Percentiles rank a stretch among this genome's conserved stretches.
These are phyloP conservation scores for Lathyrus oleraceus DNA, from an alignment of 306 rosid species.

Conservation along the genomic window DNA sequence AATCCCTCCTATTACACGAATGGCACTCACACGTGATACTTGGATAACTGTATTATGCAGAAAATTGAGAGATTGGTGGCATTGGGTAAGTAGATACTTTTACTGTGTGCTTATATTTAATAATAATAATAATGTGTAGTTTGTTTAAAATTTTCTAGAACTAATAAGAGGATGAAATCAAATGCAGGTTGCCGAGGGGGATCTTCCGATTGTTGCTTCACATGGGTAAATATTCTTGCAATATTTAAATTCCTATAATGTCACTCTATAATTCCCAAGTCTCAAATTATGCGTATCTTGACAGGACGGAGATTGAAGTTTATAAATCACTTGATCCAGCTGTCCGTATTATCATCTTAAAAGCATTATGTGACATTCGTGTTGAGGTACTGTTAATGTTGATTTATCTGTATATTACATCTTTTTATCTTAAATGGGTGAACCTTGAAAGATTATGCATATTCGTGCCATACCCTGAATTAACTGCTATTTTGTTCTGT, in stretches of 20 bases:
- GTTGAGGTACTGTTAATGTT: constrained; percentile 70
- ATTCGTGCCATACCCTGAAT: constrained; percentile 14
- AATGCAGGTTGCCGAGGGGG: constrained; percentile 95
- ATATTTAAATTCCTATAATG: constrained; percentile 26
- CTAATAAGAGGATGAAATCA: constrained; percentile 38
- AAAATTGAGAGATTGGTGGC: constrained; percentile 99
- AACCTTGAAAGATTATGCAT: constrained; percentile 27
- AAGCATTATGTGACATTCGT: constrained; percentile 98
- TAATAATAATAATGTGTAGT: constrained; percentile 16
- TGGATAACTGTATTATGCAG: constrained; percentile 98
- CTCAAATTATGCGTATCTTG: constrained; percentile 40
- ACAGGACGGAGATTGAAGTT: constrained; percentile 80
- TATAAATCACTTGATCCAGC: constrained; percentile 92
- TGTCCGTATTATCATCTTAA: constrained; percentile 86
- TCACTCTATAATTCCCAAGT: constrained; percentile 40
- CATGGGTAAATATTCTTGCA: constrained; percentile 74
- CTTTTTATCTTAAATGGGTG: constrained; percentile 23
- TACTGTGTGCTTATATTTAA: constrained; percentile 36
- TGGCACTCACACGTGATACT: constrained; percentile 96
- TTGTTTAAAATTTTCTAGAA: constrained; percentile 32
- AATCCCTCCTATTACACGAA: constrained; percentile 93
- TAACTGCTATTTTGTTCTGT: constrained; percentile 2
- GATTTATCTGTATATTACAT: constrained; percentile 21
- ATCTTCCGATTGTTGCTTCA: constrained; percentile 90
- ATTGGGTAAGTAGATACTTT: constrained; percentile 71